Evolutionary conservation across 306 rosid species (phyloP), one percentile per base, ranked within the genome.

Genomic region (Cucurbita moschata): DNA sequence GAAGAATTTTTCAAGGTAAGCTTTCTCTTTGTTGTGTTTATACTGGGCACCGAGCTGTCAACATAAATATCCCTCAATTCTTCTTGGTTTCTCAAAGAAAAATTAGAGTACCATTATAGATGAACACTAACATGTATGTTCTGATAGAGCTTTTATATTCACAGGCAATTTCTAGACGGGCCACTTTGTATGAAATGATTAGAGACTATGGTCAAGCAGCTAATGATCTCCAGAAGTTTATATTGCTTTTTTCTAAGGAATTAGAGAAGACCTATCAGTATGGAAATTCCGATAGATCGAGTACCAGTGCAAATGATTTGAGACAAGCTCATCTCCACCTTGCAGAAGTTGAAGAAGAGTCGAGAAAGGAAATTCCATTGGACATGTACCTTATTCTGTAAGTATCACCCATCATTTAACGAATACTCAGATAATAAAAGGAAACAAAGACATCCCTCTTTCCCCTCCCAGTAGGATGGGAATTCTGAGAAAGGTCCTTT

Each of bases 131-230:
- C 56, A 23, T 42, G 37, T 13, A 18, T 62, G 35, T 35, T 68
- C 70, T 13, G 21, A 59, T 73, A 74, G 75, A 65, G 60, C 75
- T 75, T 72, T 51, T 72, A 65, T 79, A 68, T 76, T 74, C 73
- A 58, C 81, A 94, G 98, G 98, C 98, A 75, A 88, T 94, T 76
- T 90, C 97, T 77, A 87, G 98, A 79, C 92, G 97, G 76, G 96
- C 95, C 71, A 74, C 88, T 55, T 71, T 94, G 66, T 84, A 82
- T 71, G 96, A 84, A 83, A 90, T 82, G 90, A 91, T 94, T 75
- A 85, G 98, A 85, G 96, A 94, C 80, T 90, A 94, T 77, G 89
- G 78, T 54, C 96, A 87, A 89, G 98, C 96, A 44, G 95, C 88
- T 77, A 79, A 54, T 43, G 98, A 94, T 82, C 87, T 91, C 76